Evolutionary conservation across 2,329 filamentous ascomycete species (phyloP).

Genomic region (Arthrobotrys sinensis): DNA sequence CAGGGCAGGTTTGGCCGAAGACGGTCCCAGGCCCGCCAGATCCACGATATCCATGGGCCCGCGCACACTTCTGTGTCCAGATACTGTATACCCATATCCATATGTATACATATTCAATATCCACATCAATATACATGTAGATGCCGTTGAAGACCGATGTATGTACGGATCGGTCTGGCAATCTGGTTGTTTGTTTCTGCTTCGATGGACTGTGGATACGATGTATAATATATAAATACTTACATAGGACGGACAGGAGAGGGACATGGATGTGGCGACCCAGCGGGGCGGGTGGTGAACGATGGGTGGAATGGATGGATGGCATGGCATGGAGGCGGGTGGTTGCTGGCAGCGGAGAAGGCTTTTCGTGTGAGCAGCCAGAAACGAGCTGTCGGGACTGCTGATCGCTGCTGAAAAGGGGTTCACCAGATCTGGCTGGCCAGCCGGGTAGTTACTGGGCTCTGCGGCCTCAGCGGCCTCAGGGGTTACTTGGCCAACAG

Average conservation of each 20-base stretch:
- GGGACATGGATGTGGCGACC: neutral
- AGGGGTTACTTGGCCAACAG: neutral
- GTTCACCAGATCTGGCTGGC: slow-evolving; percentile 49
- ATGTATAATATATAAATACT: no score
- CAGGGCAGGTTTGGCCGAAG: slow-evolving; percentile 52
- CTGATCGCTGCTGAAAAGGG: slow-evolving; percentile 61
- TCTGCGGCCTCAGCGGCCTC: slow-evolving; percentile 24
- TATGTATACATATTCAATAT: no score
- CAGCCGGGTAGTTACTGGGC: neutral
- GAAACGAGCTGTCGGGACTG: slow-evolving; percentile 61
- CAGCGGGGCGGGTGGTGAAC: neutral
- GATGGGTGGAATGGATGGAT: slow-evolving; percentile 10
- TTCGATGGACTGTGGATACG: no score
- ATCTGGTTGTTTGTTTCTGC: no score
- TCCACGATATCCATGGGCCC: neutral
- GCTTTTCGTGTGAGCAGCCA: slow-evolving; percentile 57
- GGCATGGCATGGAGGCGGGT: slow-evolving; percentile 43
- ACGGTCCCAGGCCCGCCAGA: slow-evolving; percentile 6
- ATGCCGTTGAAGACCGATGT: no score
- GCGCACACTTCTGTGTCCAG: slow-evolving; percentile 11
- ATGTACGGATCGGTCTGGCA: no score
- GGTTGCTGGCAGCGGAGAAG: slow-evolving; percentile 61
- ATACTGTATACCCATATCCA: no score
- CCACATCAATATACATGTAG: no score
- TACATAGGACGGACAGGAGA: no score